phyloP scores from a whole-genome alignment of 1,139 yeast species.

The Blastobotrys petasosporus region DNA sequence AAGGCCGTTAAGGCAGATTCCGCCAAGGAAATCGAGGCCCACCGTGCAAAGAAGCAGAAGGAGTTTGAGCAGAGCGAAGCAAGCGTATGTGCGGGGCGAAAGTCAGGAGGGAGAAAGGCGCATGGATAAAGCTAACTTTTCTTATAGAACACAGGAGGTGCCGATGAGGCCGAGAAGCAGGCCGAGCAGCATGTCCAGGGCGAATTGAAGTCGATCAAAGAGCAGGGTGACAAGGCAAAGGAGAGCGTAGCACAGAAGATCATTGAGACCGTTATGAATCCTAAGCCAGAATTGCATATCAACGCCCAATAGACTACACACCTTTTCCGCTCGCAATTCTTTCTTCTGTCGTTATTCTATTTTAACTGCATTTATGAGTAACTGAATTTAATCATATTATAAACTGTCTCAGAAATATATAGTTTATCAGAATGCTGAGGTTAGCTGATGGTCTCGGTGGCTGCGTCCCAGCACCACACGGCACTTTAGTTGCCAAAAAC shows the following conservation, averaged over 20 bases:
- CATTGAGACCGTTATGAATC: slow-evolving; percentile 71
- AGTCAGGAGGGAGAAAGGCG: background rate
- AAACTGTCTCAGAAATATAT: too few relatives aligned
- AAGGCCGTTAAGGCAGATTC: slow-evolving; percentile 96
- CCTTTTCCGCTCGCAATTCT: background rate
- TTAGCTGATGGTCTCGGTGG: too few relatives aligned
- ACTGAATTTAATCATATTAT: too few relatives aligned
- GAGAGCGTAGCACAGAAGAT: slow-evolving; percentile 64
- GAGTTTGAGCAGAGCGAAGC: slow-evolving; percentile 70
- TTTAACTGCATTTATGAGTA: too few relatives aligned
- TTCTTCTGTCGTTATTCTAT: too few relatives aligned
- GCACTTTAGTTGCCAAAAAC: too few relatives aligned
- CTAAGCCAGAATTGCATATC: slow-evolving; percentile 75
- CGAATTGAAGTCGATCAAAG: slow-evolving; percentile 51
- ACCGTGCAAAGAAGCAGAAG: slow-evolving; percentile 76
- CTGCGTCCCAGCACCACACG: too few relatives aligned
- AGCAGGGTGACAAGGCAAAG: slow-evolving; percentile 59
- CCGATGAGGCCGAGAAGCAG: slow-evolving; percentile 61
- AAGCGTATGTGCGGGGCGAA: slow-evolving; percentile 17
- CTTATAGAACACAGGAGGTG: slow-evolving; percentile 55
- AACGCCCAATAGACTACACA: slow-evolving; percentile 44
- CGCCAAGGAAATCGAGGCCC: slow-evolving; percentile 77
- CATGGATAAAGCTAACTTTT: background rate
- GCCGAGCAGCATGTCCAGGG: slow-evolving; percentile 48
- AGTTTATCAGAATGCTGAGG: too few relatives aligned